Evolutionary conservation across 2,329 filamentous ascomycete genomes (phyloP).

Genomic region (Pestalotiopsis sp.): DNA sequence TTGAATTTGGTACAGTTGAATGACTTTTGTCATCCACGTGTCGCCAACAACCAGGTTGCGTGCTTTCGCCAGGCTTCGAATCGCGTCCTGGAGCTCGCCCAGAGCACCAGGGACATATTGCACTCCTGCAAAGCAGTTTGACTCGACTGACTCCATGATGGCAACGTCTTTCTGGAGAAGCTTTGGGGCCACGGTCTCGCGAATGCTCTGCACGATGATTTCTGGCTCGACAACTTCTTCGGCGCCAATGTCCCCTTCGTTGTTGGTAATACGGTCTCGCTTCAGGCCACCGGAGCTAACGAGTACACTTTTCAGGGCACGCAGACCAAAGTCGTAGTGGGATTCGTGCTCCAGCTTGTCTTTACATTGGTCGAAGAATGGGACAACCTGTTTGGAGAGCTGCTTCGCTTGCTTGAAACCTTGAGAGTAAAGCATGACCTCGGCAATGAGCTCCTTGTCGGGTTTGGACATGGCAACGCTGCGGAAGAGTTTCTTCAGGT

Average conservation of each 20-base stretch:
- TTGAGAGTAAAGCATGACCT: slow-evolving; percentile 99
- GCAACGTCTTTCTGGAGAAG: slow-evolving; percentile 91
- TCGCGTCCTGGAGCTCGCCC: slow-evolving; percentile 75
- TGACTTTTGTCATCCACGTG: slow-evolving; percentile 94
- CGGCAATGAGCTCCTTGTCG: slow-evolving; percentile 98
- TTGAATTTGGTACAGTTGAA: slow-evolving; percentile 98
- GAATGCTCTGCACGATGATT: slow-evolving; percentile 97
- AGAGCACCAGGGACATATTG: slow-evolving; percentile 90
- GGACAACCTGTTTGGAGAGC: slow-evolving; percentile 92
- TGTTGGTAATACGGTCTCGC: slow-evolving; percentile 70
- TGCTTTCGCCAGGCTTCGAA: slow-evolving; percentile 80
- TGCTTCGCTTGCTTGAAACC: slow-evolving; percentile 96
- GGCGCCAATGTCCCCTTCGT: slow-evolving; percentile 58
- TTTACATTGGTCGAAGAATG: slow-evolving; percentile 94
- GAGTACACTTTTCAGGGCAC: slow-evolving; percentile 96
- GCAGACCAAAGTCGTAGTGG: slow-evolving; percentile 97
- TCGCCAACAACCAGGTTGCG: slow-evolving; percentile 89
- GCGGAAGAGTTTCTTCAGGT: slow-evolving; percentile 98
- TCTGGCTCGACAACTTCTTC: slow-evolving; percentile 87
- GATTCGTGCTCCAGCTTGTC: slow-evolving; percentile 87
- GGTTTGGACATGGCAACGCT: slow-evolving; percentile 99
- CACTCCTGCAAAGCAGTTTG: slow-evolving; percentile 86
- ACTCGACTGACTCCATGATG: slow-evolving; percentile 82
- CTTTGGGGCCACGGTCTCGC: slow-evolving; percentile 97
- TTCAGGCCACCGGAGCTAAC: slow-evolving; percentile 97